Evolutionary conservation across 176 grass and related monocot species (phyloP).

Genomic region (Secale cereale): DNA sequence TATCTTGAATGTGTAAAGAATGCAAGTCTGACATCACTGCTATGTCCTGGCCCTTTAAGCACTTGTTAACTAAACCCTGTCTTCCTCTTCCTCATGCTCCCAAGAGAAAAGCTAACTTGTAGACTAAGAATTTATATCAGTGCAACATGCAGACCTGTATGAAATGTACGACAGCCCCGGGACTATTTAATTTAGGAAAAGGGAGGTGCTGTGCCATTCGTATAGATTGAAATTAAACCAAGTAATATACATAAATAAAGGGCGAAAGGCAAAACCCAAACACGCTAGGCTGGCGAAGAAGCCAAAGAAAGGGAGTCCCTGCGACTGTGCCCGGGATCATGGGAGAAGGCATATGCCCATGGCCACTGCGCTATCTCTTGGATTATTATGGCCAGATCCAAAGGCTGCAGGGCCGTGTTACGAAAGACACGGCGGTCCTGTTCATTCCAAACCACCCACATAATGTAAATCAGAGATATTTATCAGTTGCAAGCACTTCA

Average conservation of each 20-base stretch:
- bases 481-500: not conserved
- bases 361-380: not conserved
- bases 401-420: not conserved
- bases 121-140: not conserved
- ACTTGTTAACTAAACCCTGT: not conserved
- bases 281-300: not conserved
- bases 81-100: not conserved
- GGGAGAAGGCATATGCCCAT: not conserved
- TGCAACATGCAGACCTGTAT: not conserved
- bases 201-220: not conserved
- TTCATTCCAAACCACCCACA: not conserved
- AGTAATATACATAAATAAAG: not conserved
- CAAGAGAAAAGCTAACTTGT: not conserved
- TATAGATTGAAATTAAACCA: not conserved
- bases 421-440: not conserved
- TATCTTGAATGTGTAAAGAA: not conserved
- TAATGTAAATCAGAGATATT: not conserved
- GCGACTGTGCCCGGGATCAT: not conserved
- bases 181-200: not conserved
- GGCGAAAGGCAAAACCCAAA: not conserved
- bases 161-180: not conserved
- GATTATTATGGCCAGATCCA: not conserved
- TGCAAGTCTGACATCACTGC: not conserved
- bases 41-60: not conserved
- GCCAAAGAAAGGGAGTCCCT: not conserved